Conservation (phyloP, 345 rosid genomes). For the Salix arbutifolia region DNA sequence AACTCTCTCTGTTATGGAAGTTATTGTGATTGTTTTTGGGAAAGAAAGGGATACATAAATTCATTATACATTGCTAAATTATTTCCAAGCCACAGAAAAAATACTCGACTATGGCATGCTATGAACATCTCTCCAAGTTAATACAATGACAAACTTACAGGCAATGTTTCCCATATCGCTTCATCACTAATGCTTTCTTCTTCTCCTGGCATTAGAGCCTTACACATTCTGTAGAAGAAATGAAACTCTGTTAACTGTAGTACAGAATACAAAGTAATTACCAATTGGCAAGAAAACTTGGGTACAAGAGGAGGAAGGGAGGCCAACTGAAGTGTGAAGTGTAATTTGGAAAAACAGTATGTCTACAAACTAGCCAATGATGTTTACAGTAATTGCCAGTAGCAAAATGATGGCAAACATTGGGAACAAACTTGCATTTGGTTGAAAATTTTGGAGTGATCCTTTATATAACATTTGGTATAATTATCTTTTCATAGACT, state of each 20-base stretch:
- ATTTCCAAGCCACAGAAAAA: background rate
- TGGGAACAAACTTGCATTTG: background rate
- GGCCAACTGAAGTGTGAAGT: background rate
- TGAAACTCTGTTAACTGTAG: slow-evolving; percentile 2
- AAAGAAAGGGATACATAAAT: background rate
- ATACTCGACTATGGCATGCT: background rate
- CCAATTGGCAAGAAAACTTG: background rate
- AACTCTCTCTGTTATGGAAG: background rate
- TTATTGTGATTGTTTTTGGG: background rate
- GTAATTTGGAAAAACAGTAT: background rate
- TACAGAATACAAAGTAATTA: background rate
- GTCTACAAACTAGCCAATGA: background rate
- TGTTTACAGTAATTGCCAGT: background rate
- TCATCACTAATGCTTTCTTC: slow-evolving; percentile 85
- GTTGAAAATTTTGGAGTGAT: background rate
- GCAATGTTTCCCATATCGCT: slow-evolving; percentile 95
- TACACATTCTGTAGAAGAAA: slow-evolving; percentile 72
- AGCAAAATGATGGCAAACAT: background rate
- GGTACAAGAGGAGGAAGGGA: background rate
- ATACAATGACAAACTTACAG: slow-evolving; percentile 51
- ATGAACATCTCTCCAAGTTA: slow-evolving; percentile 1
- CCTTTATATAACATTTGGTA: background rate
- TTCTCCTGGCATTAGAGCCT: slow-evolving; percentile 91
- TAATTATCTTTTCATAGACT: background rate
- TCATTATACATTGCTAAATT: background rate